phyloP scores from a whole-genome alignment of 2,329 filamentous ascomycete species.

The Thelonectria olida region DNA sequence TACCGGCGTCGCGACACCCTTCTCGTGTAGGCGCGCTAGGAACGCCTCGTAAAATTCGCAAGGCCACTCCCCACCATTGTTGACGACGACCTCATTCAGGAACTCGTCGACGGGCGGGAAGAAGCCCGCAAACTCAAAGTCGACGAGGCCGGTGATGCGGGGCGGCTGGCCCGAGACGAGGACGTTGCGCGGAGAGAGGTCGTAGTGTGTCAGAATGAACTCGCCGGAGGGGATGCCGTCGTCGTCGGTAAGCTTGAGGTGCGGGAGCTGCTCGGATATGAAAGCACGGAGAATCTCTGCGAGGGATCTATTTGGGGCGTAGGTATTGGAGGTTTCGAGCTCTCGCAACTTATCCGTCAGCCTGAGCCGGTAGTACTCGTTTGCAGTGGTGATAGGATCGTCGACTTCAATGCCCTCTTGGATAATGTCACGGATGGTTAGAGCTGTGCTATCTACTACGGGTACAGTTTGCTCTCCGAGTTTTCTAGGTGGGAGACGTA shows the following conservation, averaged over 20 bases:
- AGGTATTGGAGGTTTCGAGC: background rate
- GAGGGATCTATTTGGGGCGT: conserved; percentile 2
- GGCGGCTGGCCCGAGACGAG: conserved; percentile 1
- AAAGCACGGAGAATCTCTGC: background rate
- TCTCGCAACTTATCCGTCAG: background rate
- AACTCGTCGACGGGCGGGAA: conserved; percentile 11
- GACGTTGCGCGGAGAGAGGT: conserved; percentile 15
- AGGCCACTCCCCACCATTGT: conserved; percentile 1
- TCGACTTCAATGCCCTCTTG: background rate
- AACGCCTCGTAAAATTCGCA: conserved; percentile 1
- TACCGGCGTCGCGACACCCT: background rate
- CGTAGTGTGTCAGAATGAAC: conserved; percentile 18
- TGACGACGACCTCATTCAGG: conserved; percentile 12
- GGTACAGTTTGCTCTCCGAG: no score
- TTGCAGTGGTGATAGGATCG: background rate
- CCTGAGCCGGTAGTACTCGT: background rate
- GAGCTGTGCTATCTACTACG: no score
- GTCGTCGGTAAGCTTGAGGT: background rate
- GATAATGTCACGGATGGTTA: background rate
- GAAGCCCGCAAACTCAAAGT: conserved; percentile 24
- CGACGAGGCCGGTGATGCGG: conserved; percentile 9
- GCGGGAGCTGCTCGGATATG: background rate
- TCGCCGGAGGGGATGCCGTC: background rate
- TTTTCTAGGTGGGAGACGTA: background rate
- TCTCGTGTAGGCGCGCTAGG: background rate